Conservation (phyloP, 345 rosid species). For the Mallotus nudiflorus region DNA sequence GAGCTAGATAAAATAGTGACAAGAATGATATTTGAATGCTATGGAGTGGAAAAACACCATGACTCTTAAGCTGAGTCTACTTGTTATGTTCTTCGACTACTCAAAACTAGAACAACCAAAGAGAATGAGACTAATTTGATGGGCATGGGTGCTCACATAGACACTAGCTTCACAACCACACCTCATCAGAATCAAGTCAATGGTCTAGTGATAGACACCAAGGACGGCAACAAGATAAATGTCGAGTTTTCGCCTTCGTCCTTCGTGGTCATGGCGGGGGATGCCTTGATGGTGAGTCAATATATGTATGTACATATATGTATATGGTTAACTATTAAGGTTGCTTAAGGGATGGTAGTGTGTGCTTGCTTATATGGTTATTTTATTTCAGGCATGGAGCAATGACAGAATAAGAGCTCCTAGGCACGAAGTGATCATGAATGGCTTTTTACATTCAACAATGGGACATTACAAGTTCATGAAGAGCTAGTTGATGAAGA, state of each 20-base stretch:
- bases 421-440: conserved; percentile 44
- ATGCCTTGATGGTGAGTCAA: conserved; percentile 55
- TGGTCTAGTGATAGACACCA: conserved; percentile 54
- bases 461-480: conserved; percentile 39
- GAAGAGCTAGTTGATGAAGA: conserved; percentile 46
- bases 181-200: conserved; percentile 53
- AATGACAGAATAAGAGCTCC: conserved; percentile 53
- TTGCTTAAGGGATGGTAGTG: no score
- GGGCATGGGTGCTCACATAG: conserved; percentile 51
- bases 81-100: conserved; percentile 46
- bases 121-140: conserved; percentile 37
- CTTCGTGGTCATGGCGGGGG: conserved; percentile 53
- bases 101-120: conserved; percentile 43
- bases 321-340: no score
- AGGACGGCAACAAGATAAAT: conserved; percentile 43
- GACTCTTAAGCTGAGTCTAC: conserved; percentile 41
- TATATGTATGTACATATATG: neutral
- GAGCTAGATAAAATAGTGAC: conserved; percentile 48
- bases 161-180: conserved; percentile 56
- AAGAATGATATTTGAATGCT: conserved; percentile 64
- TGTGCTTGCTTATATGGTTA: neutral
- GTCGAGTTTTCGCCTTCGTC: conserved; percentile 49
- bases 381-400: conserved; percentile 48
- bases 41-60: conserved; percentile 43
- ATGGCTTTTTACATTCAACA: conserved; percentile 41